Evolutionary conservation across 2,329 filamentous ascomycete species (phyloP).

Genomic region (Stagonosporopsis vannaccii): DNA sequence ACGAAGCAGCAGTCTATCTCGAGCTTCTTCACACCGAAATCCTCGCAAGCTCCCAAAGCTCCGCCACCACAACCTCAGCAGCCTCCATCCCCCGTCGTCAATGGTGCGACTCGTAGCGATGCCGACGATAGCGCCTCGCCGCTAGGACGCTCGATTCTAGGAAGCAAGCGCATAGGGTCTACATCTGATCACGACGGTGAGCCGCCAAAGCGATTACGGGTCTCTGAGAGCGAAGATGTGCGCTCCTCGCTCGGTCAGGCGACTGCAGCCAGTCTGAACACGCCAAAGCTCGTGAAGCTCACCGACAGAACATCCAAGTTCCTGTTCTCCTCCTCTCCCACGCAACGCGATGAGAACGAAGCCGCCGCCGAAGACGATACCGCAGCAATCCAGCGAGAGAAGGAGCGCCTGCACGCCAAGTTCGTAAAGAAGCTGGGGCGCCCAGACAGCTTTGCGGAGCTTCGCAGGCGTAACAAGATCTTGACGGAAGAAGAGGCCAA

Average conservation of each 20-base stretch:
- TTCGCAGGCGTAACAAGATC: conserved; percentile 66
- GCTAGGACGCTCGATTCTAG: not conserved
- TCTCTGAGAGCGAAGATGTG: conserved; percentile 25
- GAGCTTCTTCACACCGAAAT: conserved; percentile 74
- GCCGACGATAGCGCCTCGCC: conserved; percentile 20
- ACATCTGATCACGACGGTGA: conserved; percentile 50
- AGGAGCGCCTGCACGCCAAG: conserved; percentile 76
- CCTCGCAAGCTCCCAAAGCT: conserved; percentile 36
- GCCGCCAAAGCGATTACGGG: conserved; percentile 51
- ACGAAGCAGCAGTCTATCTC: conserved; percentile 85
- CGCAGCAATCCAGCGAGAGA: conserved; percentile 63
- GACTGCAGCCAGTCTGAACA: conserved; percentile 34
- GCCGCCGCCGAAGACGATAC: conserved; percentile 56
- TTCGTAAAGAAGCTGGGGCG: conserved; percentile 92
- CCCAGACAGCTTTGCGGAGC: conserved; percentile 77
- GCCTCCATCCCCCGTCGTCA: conserved; percentile 31
- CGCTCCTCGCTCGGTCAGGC: conserved; percentile 33
- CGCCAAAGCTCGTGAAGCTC: conserved; percentile 44
- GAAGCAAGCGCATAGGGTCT: conserved; percentile 43
- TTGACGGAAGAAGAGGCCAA: conserved; percentile 62
- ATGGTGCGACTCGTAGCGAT: conserved; percentile 13
- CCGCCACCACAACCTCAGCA: conserved; percentile 19
- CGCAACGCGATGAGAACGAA: conserved; percentile 42
- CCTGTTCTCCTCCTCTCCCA: conserved; percentile 63
- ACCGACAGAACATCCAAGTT: conserved; percentile 65